Base-by-base conservation (phyloP, 2,329 filamentous ascomycete species). In the Chaetomiaceae sp. region DNA sequence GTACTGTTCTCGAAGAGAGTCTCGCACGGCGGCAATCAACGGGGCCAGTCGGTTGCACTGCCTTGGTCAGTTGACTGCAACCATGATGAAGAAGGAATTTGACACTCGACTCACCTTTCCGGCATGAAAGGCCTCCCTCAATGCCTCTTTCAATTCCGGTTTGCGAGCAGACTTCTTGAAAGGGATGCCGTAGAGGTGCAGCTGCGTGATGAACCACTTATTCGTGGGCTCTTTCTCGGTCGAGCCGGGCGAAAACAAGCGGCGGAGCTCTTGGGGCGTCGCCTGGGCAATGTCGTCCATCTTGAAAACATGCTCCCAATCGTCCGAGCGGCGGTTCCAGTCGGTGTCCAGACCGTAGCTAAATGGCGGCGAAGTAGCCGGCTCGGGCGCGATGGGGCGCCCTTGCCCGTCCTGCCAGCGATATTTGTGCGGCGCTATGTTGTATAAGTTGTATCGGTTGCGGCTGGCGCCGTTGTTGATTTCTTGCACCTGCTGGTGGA, bases 191-290 rank as follows among this genome's bases (percentile, higher is more conserved):
- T 50, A 46, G 6, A 45, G 19, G 8, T 34, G 19, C 15, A 50
- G 34, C 27, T 54, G 39, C 14, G 52, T 37, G 17, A 31, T n/a
- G 20, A 25, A 37, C 51, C 51, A 54, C 14, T 23, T 4, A 6
- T 43, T 42, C 4, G 36, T 23, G 12, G 46, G 19, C 1, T 31
- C 37, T 17, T 40, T n/a, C 4, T 15, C 20, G 11, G 11, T 14
- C 3, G 9, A 14, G 5, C n/a, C n/a, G 3, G 20, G 7, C 33
- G 17, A 22, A 17, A 29, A 40, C 3, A 39, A 25, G 5, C 6
- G 1, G 12, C 36, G 37, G 3, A 48, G 17, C 1, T 40, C 25
- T 3, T 19, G 2, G 7, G 47, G 15, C 4, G 19, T 33, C 7
- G 47, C 47, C 47, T 42, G 47, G 7, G 25, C 19, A 12, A 42